A percentile compares a stretch with the other conserved stretches of the same genome.
phyloP scores from a whole-genome alignment of 345 rosid genomes.

The Camelina hispida region DNA sequence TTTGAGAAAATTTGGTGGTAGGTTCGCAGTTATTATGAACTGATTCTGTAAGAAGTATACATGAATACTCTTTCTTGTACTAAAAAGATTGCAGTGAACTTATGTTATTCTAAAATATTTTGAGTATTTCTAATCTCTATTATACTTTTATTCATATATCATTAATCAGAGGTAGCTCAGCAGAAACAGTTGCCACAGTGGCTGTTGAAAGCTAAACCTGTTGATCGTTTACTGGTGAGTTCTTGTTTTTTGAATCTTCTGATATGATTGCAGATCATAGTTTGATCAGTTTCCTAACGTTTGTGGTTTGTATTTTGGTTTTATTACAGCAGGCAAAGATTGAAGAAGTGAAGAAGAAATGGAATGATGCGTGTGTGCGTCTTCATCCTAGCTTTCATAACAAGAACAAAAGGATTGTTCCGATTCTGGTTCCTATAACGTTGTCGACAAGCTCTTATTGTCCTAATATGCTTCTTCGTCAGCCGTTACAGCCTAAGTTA shows the following conservation, averaged over 20 bases:
- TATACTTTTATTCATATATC: too few relatives aligned
- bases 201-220: slow-evolving; percentile 74
- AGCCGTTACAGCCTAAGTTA: slow-evolving; percentile 68
- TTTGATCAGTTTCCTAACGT: not conserved
- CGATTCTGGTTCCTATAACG: slow-evolving; percentile 50
- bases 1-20: slow-evolving; percentile 7
- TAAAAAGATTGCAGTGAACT: not conserved
- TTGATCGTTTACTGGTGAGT: slow-evolving; percentile 55
- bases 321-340: slow-evolving; percentile 35
- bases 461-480: slow-evolving; percentile 59
- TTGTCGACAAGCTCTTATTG: slow-evolving; percentile 53
- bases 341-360: slow-evolving; percentile 78
- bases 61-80: slow-evolving; percentile 20
- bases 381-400: slow-evolving; percentile 73
- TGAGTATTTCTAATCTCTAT: too few relatives aligned
- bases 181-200: slow-evolving; percentile 75
- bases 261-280: not conserved
- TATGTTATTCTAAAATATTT: too few relatives aligned
- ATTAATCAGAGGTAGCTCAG: slow-evolving; percentile 51
- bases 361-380: slow-evolving; percentile 73
- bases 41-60: not conserved
- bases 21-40: slow-evolving; percentile 7
- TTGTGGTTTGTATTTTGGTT: not conserved
- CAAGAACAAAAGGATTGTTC: slow-evolving; percentile 56
- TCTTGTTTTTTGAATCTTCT: slow-evolving; percentile 28